Evolutionary conservation across 805 yeast genomes (phyloP).

Genomic region (Myxozyma nipponensis): DNA sequence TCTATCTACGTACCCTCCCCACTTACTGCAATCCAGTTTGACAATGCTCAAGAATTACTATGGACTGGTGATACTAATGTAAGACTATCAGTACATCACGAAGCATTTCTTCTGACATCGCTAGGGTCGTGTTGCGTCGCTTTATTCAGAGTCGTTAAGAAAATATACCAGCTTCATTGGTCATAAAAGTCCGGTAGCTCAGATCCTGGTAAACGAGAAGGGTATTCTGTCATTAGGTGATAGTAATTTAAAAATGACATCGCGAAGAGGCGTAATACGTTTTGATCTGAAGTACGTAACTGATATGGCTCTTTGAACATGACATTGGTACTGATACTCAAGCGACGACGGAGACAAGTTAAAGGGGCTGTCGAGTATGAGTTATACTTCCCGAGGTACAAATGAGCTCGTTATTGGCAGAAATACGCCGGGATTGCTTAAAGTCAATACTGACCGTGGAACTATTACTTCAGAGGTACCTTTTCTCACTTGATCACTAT

Average conservation of each 20-base stretch:
- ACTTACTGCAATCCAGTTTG: slow-evolving; percentile 49
- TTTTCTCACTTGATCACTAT: slow-evolving; percentile 12
- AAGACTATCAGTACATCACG: slow-evolving; percentile 37
- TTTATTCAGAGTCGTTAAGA: slow-evolving; percentile 46
- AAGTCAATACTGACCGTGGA: slow-evolving; percentile 39
- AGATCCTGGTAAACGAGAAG: slow-evolving; percentile 51
- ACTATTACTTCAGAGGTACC: slow-evolving; percentile 34
- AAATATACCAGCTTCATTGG: slow-evolving; percentile 59
- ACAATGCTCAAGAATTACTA: slow-evolving; percentile 65
- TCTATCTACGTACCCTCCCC: slow-evolving; percentile 21
- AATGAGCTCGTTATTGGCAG: slow-evolving; percentile 37
- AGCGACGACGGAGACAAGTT: slow-evolving; percentile 13
- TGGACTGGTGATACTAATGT: slow-evolving; percentile 75
- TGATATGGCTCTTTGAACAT: background rate
- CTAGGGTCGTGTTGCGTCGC: slow-evolving; percentile 43
- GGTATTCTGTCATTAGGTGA: slow-evolving; percentile 58
- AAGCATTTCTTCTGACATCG: background rate
- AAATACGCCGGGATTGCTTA: slow-evolving; percentile 33
- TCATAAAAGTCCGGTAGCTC: slow-evolving; percentile 48
- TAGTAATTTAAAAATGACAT: slow-evolving; percentile 50
- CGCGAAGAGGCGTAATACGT: slow-evolving; percentile 53
- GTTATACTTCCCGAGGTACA: slow-evolving; percentile 32
- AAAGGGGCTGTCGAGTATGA: slow-evolving; percentile 31
- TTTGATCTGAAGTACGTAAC: slow-evolving; percentile 29
- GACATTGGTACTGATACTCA: background rate